Evolutionary conservation across 208 protist species (phyloP), one percentile per base, ranked within the genome.

Genomic region (Crithidia thermophila): DNA sequence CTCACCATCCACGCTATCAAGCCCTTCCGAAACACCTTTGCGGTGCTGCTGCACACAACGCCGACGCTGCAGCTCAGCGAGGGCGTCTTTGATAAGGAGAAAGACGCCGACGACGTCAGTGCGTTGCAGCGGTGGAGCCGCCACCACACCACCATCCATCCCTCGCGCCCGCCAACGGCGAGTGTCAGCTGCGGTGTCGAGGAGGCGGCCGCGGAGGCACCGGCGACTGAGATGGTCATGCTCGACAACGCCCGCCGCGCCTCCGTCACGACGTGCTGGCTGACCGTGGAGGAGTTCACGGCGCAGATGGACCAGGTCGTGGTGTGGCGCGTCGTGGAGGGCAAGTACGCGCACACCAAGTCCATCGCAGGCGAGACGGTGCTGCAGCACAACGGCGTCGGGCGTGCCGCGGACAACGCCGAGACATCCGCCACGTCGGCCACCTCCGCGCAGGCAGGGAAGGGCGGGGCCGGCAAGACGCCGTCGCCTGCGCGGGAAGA

Each of bases 251-350:
- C 28, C 5, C 33, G 55, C 34, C 58, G 46, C n/a, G 21, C 60
- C 2, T 72, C 80, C 7, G 55, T 84, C 16, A 62, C 59, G 16
- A 55, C 63, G 28, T 76, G 57, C 39, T 95, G 90, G 90, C 68
- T 92, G 10, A 95, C 87, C 3, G 53, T 93, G 52, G 85, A 92
- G 66, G 90, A 93, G 56, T 80, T 95, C 20, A 63, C 74, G 46
- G 62, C 76, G 1, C 39, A 63, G 18, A 62, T 95, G 57, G 77
- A 89, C 20, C 42, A 61, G 40, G 43, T 95, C 18, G 55, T 93
- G 3, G 67, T 93, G n/a, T 95, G 82, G 79, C 82, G 67, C 31
- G 50, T 63, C 50, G 51, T 93, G 11, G 63, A 69, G 30, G 72
- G 67, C 23, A 72, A 51, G 20, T 86, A 79, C 45, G 18, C 31